Conservation (phyloP, 352 stramenopile species). For the Globisporangium orthogonon region DNA sequence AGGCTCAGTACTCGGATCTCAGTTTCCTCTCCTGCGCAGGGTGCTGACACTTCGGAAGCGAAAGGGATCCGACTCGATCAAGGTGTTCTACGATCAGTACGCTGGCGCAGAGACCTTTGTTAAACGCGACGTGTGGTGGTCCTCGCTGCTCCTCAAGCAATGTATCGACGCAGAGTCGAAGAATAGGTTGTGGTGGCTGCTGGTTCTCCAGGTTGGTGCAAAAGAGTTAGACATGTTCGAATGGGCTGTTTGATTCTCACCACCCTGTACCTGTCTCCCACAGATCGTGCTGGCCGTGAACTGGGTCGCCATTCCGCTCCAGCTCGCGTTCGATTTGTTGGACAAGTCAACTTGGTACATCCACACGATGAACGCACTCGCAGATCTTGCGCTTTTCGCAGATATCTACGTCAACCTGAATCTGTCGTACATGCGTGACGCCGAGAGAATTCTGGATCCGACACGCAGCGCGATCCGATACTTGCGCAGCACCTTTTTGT, state of each 20-base stretch:
- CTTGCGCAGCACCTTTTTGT: conserved; percentile 21
- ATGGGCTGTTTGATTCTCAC: too few species aligned
- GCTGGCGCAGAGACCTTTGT: not conserved
- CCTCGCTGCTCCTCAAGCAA: conserved; percentile 16
- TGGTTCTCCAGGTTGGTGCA: conserved; percentile 23
- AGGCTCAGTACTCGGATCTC: not conserved
- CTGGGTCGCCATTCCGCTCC: conserved; percentile 46
- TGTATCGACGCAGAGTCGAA: conserved; percentile 50
- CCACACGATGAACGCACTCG: conserved; percentile 21
- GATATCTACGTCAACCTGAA: conserved; percentile 61
- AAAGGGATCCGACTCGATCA: conserved; percentile 7
- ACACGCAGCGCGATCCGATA: conserved; percentile 32
- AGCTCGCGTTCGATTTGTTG: conserved; percentile 45
- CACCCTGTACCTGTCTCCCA: not conserved
- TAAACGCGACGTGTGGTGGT: conserved; percentile 7
- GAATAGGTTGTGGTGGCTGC: conserved; percentile 39
- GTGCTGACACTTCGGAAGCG: conserved; percentile 16
- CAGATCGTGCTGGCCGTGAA: conserved; percentile 23
- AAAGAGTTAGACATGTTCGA: not conserved
- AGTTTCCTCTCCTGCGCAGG: conserved; percentile 7
- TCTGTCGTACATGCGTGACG: conserved; percentile 38
- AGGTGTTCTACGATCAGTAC: conserved; percentile 17
- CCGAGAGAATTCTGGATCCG: conserved; percentile 49
- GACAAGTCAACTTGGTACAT: conserved; percentile 26
- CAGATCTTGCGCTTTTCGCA: conserved; percentile 21